Percentiles rank a stretch among this genome's conserved stretches.
Conservation (phyloP, 2,329 filamentous ascomycete genomes). For the Verticillium isaacii region DNA sequence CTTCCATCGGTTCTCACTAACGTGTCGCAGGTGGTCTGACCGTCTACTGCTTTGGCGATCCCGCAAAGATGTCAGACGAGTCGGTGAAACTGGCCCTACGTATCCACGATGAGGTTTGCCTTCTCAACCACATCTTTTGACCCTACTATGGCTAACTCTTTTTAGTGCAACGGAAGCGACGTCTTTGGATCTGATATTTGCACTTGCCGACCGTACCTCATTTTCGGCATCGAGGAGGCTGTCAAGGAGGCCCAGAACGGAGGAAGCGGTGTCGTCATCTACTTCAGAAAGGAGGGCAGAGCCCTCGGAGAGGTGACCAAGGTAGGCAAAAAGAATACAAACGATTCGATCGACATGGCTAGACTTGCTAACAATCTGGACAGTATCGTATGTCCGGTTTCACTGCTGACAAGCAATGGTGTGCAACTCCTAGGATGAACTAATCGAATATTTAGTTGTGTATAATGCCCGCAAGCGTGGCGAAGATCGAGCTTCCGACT, state of each 20-base stretch:
- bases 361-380: neutral
- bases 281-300: slow-evolving; percentile 96
- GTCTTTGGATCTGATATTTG: slow-evolving; percentile 98
- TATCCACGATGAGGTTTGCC: slow-evolving; percentile 61
- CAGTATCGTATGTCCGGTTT: slow-evolving; percentile 14
- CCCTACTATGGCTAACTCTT: neutral
- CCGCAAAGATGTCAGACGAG: slow-evolving; percentile 87
- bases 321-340: slow-evolving; percentile 44
- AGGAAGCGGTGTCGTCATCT: slow-evolving; percentile 92
- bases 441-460: slow-evolving; percentile 36
- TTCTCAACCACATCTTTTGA: neutral
- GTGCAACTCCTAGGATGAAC: neutral
- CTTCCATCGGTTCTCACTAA: slow-evolving; percentile 14
- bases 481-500: slow-evolving; percentile 78
- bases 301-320: slow-evolving; percentile 95
- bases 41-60: slow-evolving; percentile 95
- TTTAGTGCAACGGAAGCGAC: slow-evolving; percentile 85
- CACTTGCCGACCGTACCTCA: slow-evolving; percentile 91
- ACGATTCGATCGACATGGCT: neutral
- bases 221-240: slow-evolving; percentile 95
- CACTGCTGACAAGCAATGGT: neutral
- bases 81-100: slow-evolving; percentile 76
- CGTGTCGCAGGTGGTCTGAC: slow-evolving; percentile 66
- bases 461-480: slow-evolving; percentile 81
- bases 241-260: slow-evolving; percentile 95